phyloP scores from a whole-genome alignment of 768 basidiomycete genomes.

The Phlebiopsis gigantea region DNA sequence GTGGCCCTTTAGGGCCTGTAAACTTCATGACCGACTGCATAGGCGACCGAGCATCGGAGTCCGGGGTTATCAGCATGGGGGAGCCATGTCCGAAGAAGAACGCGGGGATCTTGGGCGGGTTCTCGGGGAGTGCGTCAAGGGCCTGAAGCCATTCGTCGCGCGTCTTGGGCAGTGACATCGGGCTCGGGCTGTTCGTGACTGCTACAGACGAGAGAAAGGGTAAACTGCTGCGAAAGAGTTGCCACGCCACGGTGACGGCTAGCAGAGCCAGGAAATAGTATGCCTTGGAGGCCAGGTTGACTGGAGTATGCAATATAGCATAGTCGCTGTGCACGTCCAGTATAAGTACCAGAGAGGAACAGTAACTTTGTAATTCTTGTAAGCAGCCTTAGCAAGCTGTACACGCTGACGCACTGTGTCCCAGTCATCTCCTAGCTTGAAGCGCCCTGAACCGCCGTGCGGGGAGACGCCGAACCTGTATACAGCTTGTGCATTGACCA shows the following conservation, averaged over 20 bases:
- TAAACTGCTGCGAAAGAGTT: not conserved
- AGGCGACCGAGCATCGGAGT: conserved; percentile 8
- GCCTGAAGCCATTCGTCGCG: conserved; percentile 45
- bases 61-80: conserved; percentile 42
- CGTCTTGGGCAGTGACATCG: conserved; percentile 28
- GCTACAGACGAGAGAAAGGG: not conserved
- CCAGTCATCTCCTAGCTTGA: not conserved
- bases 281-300: not conserved
- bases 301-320: not conserved
- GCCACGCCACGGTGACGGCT: not conserved
- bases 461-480: not conserved
- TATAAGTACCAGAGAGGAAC: not conserved
- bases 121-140: conserved; percentile 49
- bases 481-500: not conserved
- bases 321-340: not conserved
- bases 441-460: not conserved
- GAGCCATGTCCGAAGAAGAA: conserved; percentile 78
- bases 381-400: conserved; percentile 6
- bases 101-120: conserved; percentile 57
- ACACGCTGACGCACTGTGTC: conserved; percentile 1
- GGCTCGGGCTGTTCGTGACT: not conserved
- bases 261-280: not conserved
- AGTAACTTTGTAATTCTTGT: not conserved
- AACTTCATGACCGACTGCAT: conserved; percentile 9
- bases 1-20: conserved; percentile 46